These are phyloP conservation scores for Termitomyces sp. DNA, from an alignment of 768 basidiomycete genomes.

Conservation along the genomic window DNA sequence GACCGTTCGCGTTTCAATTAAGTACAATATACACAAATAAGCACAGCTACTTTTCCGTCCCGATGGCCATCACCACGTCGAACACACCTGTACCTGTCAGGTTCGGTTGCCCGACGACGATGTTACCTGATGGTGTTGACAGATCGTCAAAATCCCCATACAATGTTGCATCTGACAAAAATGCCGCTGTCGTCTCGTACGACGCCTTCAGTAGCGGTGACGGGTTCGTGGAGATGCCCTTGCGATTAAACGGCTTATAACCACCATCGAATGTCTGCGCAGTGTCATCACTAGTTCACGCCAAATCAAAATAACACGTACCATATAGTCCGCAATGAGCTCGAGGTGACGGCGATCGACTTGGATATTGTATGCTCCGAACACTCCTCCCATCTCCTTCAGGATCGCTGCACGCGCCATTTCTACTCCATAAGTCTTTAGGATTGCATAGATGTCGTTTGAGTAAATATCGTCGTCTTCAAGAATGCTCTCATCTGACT, in stretches of 20 bases:
- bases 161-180: slow-evolving; percentile 91
- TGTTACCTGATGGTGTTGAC: slow-evolving; percentile 82
- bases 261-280: slow-evolving; percentile 94
- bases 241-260: slow-evolving; percentile 97
- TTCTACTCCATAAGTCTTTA: slow-evolving; percentile 94
- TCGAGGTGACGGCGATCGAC: slow-evolving; percentile 93
- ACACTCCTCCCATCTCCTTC: slow-evolving; percentile 86
- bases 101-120: slow-evolving; percentile 85
- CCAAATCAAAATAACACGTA: slow-evolving; percentile 29
- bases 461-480: slow-evolving; percentile 82
- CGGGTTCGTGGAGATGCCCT: slow-evolving; percentile 86
- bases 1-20: slow-evolving; percentile 16
- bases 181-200: slow-evolving; percentile 92
- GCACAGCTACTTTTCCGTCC: slow-evolving; percentile 9
- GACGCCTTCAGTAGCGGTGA: slow-evolving; percentile 98
- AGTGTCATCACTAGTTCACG: neutral
- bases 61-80: slow-evolving; percentile 67
- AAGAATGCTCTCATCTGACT: slow-evolving; percentile 50
- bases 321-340: slow-evolving; percentile 99
- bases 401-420: slow-evolving; percentile 91
- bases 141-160: slow-evolving; percentile 95
- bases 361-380: slow-evolving; percentile 92
- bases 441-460: slow-evolving; percentile 90
- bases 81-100: slow-evolving; percentile 94
- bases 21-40: slow-evolving; percentile 4